Base-by-base conservation (phyloP, 441 rosid species). In the Pelargonium fulgidum region DNA sequence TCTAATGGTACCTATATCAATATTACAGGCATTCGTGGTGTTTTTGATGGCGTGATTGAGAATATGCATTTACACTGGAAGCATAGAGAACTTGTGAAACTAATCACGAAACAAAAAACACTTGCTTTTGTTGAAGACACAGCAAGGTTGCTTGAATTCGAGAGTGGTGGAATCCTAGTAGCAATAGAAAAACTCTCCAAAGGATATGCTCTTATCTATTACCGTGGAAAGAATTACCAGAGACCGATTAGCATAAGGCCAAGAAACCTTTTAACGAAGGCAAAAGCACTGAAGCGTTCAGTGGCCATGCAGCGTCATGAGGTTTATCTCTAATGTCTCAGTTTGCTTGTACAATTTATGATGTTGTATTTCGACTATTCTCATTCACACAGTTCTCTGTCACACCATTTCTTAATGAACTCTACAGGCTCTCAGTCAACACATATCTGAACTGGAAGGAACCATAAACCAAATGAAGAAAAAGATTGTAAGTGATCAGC, bases 1-100 rank as follows among this genome's bases (percentile, higher is more conserved):
- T 64, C 66, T 75, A 48, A 77, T 65, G 62, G 13, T 14, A 47
- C 74, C 8, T 58, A 24, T 52, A 10, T 70, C 22, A 59, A 75
- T 52, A 68, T 69, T 3, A 71, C 83, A 93, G 97, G 96, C 71
- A 83, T 93, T 78, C 99, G 97, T 73, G 99, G 99, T 71, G 93
- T 93, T 70, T 93, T 93, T 71, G 96, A 91, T 83, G 96, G 96
- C 41, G 95, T 91, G 66, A 86, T 93, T 70, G 97, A 93, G 81
- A 91, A 93, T 78, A 93, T 93, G 99, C 99, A 93, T 82, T 73
- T 93, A 84, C 97, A 93, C 65, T 93, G 99, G 96, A 93, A 93
- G 84, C 87, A 91, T 80, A 87, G 97, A 75, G 96, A 93, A 81
- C 84, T 93, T 58, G 99, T 89, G 86, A 93, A 91, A 82, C 91